Evolutionary conservation across 1,139 yeast species (phyloP).

Genomic region (Pichia terricola): DNA sequence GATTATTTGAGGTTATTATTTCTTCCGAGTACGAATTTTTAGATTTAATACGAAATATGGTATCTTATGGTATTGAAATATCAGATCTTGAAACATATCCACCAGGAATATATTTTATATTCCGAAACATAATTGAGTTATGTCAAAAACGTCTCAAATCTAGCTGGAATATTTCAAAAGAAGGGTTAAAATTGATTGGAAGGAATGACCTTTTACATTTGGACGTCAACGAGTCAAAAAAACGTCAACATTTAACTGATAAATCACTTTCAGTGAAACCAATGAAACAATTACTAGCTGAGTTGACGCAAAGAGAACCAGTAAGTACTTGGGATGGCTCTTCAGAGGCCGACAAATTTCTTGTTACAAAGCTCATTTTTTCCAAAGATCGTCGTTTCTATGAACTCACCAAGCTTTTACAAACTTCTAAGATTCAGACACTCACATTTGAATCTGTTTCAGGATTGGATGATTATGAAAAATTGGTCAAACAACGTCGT

Average conservation of each 20-base stretch:
- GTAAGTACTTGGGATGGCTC: constrained; percentile 55
- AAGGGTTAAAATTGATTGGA: constrained; percentile 52
- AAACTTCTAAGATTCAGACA: constrained; percentile 55
- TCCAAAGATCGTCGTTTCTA: constrained; percentile 70
- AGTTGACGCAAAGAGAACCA: not conserved
- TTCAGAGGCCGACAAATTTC: constrained; percentile 55
- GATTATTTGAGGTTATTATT: constrained; percentile 54
- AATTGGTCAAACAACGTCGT: constrained; percentile 49
- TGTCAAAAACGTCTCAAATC: constrained; percentile 50
- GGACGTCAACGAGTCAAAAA: not conserved
- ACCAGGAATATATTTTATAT: constrained; percentile 56
- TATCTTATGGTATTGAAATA: constrained; percentile 41
- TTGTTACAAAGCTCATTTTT: constrained; percentile 63
- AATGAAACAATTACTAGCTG: constrained; percentile 24
- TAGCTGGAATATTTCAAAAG: constrained; percentile 32
- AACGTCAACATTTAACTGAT: not conserved
- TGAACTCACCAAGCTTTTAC: constrained; percentile 64
- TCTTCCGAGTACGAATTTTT: constrained; percentile 41
- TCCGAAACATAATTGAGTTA: constrained; percentile 47
- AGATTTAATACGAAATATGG: constrained; percentile 52
- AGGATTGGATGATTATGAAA: constrained; percentile 44
- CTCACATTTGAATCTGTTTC: constrained; percentile 23
- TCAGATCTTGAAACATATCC: constrained; percentile 63
- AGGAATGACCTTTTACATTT: constrained; percentile 48
- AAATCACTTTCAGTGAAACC: constrained; percentile 23